These are phyloP conservation scores for Neonectria coccinea DNA, from an alignment of 2,329 filamentous ascomycete genomes.

Conservation along the genomic window DNA sequence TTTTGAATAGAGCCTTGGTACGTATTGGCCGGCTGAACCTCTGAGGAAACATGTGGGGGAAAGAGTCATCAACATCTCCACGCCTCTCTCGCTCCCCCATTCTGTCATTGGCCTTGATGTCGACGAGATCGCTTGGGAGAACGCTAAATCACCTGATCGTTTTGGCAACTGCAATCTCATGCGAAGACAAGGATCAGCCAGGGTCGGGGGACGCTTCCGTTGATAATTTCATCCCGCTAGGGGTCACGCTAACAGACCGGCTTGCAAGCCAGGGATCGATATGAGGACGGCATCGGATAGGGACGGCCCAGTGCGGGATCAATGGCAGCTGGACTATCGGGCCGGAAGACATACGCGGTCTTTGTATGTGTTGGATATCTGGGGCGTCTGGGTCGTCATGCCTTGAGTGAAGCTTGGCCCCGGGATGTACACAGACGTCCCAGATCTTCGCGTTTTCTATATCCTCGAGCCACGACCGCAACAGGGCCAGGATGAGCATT, in stretches of 20 bases:
- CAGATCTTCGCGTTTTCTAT: background rate
- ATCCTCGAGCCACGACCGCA: background rate
- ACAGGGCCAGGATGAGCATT: background rate
- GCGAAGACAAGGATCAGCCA: slow-evolving; percentile 42
- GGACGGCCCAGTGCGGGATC: slow-evolving; percentile 28
- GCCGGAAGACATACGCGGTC: slow-evolving; percentile 7
- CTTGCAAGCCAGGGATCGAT: slow-evolving; percentile 31
- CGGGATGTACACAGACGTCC: background rate
- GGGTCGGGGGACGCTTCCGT: slow-evolving; percentile 44
- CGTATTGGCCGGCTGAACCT: slow-evolving; percentile 6
- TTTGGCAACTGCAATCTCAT: slow-evolving; percentile 38
- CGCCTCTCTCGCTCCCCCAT: slow-evolving; percentile 8
- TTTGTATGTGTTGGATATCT: slow-evolving; percentile 12
- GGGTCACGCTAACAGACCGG: slow-evolving; percentile 39
- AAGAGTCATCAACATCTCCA: slow-evolving; percentile 14
- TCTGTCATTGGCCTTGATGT: slow-evolving; percentile 28
- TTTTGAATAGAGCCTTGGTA: slow-evolving; percentile 5
- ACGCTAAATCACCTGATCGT: slow-evolving; percentile 48
- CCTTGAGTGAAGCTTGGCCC: background rate
- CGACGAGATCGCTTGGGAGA: slow-evolving; percentile 16
- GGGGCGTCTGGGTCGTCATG: slow-evolving; percentile 1
- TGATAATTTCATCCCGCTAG: slow-evolving; percentile 43
- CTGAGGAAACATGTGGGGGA: slow-evolving; percentile 21
- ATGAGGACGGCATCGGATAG: slow-evolving; percentile 31
- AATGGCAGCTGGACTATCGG: slow-evolving; percentile 25